phyloP scores from a whole-genome alignment of 441 rosid species.

The Pelargonium myrrhifolium region DNA sequence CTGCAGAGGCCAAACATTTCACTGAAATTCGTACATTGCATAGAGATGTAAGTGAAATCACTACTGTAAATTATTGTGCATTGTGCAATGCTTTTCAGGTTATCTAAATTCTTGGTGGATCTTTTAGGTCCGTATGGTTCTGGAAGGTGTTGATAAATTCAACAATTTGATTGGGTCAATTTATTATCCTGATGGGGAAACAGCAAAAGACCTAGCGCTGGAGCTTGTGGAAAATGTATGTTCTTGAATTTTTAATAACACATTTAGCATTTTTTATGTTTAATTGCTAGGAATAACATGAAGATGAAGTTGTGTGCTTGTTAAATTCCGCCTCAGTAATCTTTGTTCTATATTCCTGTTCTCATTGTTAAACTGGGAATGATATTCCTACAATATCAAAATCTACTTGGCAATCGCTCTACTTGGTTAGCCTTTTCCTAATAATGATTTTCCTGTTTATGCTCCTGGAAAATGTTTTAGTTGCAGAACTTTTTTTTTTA shows the following conservation, averaged over 20 bases:
- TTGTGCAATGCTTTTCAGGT: conserved; percentile 10
- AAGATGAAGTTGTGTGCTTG: too few relatives aligned
- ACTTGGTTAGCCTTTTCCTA: too few relatives aligned
- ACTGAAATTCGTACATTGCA: conserved; percentile 77
- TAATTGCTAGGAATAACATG: too few relatives aligned
- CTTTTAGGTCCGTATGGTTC: conserved; percentile 81
- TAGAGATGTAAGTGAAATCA: conserved; percentile 62
- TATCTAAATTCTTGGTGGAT: conserved; percentile 25
- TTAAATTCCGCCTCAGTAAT: too few relatives aligned
- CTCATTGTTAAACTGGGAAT: too few relatives aligned
- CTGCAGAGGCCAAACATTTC: conserved; percentile 73
- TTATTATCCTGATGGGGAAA: conserved; percentile 75
- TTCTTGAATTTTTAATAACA: conserved; percentile 72
- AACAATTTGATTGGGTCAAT: conserved; percentile 91
- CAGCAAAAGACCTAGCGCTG: conserved; percentile 77
- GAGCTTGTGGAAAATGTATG: conserved; percentile 91
- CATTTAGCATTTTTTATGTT: too few relatives aligned
- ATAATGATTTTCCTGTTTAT: too few relatives aligned
- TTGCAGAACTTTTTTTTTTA: too few relatives aligned
- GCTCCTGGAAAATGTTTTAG: too few relatives aligned
- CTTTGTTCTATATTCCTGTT: too few relatives aligned
- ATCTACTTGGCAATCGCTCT: too few relatives aligned
- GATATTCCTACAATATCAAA: too few relatives aligned
- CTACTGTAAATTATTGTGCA: conserved; percentile 12
- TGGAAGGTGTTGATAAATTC: conserved; percentile 94